phyloP scores from a whole-genome alignment of 1,139 yeast species.

The Kurtzmaniella quercitrusa region DNA sequence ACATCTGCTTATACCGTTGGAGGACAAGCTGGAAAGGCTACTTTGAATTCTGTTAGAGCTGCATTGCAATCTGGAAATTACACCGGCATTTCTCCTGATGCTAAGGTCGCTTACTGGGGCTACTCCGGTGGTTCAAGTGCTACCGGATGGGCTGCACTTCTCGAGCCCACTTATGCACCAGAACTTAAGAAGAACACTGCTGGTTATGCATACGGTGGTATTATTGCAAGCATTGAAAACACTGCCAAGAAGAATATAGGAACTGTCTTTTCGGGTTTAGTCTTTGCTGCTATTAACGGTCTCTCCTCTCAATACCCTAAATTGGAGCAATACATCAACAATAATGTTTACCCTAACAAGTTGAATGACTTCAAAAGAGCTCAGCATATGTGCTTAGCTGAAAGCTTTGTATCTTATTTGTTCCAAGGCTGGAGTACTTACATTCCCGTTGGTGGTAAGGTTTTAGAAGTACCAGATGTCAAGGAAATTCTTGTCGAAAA shows the following conservation, averaged over 20 bases:
- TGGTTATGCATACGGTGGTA: constrained; percentile 19
- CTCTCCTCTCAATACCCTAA: constrained; percentile 12
- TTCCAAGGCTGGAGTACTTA: constrained; percentile 1
- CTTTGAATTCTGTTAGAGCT: constrained; percentile 30
- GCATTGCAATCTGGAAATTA: constrained; percentile 19
- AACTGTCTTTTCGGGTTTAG: constrained; percentile 20
- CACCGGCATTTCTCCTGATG: constrained; percentile 26
- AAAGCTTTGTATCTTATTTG: background rate
- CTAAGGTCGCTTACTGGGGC: constrained; percentile 32
- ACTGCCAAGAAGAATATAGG: constrained; percentile 19
- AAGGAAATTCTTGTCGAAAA: background rate
- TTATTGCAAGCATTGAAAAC: constrained; percentile 13
- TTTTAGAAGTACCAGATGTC: background rate
- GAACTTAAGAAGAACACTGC: constrained; percentile 14
- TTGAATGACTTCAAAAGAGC: background rate
- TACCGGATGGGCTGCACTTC: constrained; percentile 33
- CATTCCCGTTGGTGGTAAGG: background rate
- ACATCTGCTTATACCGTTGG: constrained; percentile 29
- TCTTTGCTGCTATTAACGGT: constrained; percentile 19
- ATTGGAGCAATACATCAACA: constrained; percentile 4
- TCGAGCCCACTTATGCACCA: constrained; percentile 24
- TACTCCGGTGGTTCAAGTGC: constrained; percentile 42
- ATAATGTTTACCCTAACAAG: constrained; percentile 5
- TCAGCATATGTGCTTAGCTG: background rate
- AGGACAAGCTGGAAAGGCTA: constrained; percentile 26